Base-by-base conservation (phyloP, 2,329 filamentous ascomycete genomes). In the Colletotrichum tanaceti region DNA sequence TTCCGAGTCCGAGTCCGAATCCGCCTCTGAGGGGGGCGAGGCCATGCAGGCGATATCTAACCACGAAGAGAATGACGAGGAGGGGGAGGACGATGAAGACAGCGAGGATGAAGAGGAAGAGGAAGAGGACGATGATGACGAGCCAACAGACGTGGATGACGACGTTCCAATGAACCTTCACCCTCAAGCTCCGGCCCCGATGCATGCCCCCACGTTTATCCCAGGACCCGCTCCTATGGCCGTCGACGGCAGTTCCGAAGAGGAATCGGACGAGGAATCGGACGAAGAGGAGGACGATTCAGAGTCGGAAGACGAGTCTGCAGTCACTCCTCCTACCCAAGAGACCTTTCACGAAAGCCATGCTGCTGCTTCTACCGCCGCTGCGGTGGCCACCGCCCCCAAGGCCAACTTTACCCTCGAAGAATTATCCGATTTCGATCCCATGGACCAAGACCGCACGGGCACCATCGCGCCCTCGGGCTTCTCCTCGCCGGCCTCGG, bases 401-500 rank as follows among this genome's bases (percentile, higher is more conserved):
- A 38, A 67, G 49, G 58, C 62, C 41, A 53, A 77, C 43, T 79
- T 86, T 44, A 73, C 77, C 13, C 77, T 86, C 38, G 84, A 86
- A 68, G 84, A 82, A 60, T 68, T 81, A 28, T 78, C 74, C 72
- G 79, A 85, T 69, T 79, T 84, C 63, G 82, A 82, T 59, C 78
- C 79, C 3, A 80, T 80, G 79, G 82, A 82, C 32, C 79, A 78
- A 47, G 82, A 83, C 5, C 79, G 79, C 20, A 74, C 80, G 28
- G 79, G 79, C 39, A 77, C 84, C 32, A 73, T 86, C 28, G 77
- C 75, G 11, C 85, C 85, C 0, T 77, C 79, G 14, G 79, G 81
- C 63, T 84, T 86, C 60, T 85, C 86, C 72, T 82, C 80, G 44
- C 75, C 79, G 44, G 76, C 77, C 14, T 79, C 83, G 16, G 79